These are phyloP conservation scores for Pichia deserticola DNA, from an alignment of 805 yeast species.

Conservation along the genomic window DNA sequence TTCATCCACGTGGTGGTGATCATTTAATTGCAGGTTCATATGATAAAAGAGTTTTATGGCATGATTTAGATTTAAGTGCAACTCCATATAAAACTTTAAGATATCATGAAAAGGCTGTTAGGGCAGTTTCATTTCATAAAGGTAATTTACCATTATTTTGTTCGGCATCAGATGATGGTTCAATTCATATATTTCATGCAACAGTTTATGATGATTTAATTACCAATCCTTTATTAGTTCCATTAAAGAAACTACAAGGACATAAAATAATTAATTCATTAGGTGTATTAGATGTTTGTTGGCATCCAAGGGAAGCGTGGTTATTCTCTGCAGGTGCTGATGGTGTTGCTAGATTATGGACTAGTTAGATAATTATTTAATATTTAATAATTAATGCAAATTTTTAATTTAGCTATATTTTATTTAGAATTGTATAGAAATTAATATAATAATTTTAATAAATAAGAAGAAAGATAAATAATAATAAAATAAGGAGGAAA, in stretches of 20 bases:
- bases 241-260: slow-evolving; percentile 88
- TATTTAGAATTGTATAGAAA: no score
- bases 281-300: slow-evolving; percentile 79
- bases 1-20: slow-evolving; percentile 90
- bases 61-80: slow-evolving; percentile 79
- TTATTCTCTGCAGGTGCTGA: slow-evolving; percentile 96
- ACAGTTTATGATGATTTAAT: slow-evolving; percentile 92
- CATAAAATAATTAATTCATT: slow-evolving; percentile 72
- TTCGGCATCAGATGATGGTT: slow-evolving; percentile 92
- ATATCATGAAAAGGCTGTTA: slow-evolving; percentile 91
- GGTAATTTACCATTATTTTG: slow-evolving; percentile 83
- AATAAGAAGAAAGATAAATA: neutral
- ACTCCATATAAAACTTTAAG: slow-evolving; percentile 94
- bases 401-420: no score
- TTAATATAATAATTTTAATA: neutral
- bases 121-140: slow-evolving; percentile 81
- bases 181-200: slow-evolving; percentile 90
- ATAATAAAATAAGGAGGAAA: neutral
- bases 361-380: slow-evolving; percentile 43
- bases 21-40: slow-evolving; percentile 86
- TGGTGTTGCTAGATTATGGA: slow-evolving; percentile 93
- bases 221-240: slow-evolving; percentile 93
- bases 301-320: slow-evolving; percentile 99
- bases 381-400: neutral
- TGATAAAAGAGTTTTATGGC: slow-evolving; percentile 96